Evolutionary conservation across 148 eudicot species (phyloP).

Genomic region (Bassia scoparia): DNA sequence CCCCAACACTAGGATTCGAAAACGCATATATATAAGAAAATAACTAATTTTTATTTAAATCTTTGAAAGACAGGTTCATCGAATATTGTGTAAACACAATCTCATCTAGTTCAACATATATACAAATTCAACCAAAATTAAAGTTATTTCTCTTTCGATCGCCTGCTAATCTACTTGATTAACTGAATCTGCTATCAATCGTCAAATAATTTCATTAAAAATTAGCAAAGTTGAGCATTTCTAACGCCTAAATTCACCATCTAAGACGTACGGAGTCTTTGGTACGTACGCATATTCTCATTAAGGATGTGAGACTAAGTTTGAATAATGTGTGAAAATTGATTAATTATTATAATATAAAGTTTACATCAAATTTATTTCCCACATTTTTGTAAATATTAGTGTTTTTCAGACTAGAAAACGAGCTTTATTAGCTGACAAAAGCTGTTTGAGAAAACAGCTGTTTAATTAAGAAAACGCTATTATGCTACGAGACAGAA

Average conservation of each 20-base stretch:
- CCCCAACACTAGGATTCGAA: no score
- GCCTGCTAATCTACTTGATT: no score
- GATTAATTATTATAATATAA: background rate
- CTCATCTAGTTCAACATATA: no score
- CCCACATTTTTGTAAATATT: background rate
- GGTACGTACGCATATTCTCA: slow-evolving; percentile 5
- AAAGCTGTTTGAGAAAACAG: slow-evolving; percentile 11
- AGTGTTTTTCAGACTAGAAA: background rate
- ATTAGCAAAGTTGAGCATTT: background rate
- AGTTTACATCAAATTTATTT: background rate
- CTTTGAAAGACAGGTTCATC: no score
- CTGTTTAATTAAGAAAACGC: slow-evolving; percentile 8
- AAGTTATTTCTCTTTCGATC: no score
- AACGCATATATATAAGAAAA: no score
- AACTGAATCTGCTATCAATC: no score
- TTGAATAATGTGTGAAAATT: background rate
- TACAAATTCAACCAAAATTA: no score
- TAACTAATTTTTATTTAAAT: no score
- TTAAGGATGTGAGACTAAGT: background rate
- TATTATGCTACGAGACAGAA: background rate
- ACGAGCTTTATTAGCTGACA: slow-evolving; percentile 10
- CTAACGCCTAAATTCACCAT: background rate
- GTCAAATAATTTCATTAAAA: background rate
- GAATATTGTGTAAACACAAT: no score
- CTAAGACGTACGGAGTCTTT: slow-evolving; percentile 2